phyloP scores from a whole-genome alignment of 495 filamentous ascomycete genomes.

The Elasticomyces elasticus region DNA sequence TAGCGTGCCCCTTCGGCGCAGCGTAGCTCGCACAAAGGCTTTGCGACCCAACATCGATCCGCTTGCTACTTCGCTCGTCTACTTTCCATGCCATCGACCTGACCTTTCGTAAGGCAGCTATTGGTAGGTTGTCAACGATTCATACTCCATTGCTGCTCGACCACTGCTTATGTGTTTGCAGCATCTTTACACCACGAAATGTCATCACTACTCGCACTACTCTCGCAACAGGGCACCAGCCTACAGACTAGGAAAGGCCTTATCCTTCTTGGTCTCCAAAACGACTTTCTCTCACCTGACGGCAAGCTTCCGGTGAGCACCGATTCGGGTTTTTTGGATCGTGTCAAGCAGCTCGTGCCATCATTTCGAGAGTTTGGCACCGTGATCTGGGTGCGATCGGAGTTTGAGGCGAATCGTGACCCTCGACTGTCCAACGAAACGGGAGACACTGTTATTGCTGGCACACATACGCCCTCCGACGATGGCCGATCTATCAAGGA shows the following conservation, averaged over 20 bases:
- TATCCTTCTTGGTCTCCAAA: conserved; percentile 78
- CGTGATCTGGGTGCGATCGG: conserved; percentile 79
- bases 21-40: background rate
- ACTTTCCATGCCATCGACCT: background rate
- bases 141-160: too few relatives aligned
- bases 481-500: background rate
- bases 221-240: conserved; percentile 35
- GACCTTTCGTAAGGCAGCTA: background rate
- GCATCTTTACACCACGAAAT: conserved; percentile 10
- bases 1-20: background rate
- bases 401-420: conserved; percentile 53
- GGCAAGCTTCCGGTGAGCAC: conserved; percentile 59
- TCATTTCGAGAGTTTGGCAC: conserved; percentile 70
- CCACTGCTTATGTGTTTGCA: too few relatives aligned
- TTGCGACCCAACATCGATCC: background rate
- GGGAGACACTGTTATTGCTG: conserved; percentile 34
- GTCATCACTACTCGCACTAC: conserved; percentile 29
- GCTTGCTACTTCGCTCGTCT: background rate
- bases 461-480: background rate
- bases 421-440: conserved; percentile 38
- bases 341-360: conserved; percentile 53
- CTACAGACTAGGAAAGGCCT: conserved; percentile 72
- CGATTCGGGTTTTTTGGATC: conserved; percentile 56
- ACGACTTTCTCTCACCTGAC: conserved; percentile 69
- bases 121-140: background rate